Evolutionary conservation across 2,329 filamentous ascomycete genomes (phyloP).

Genomic region (Cladophialophora bantiana): DNA sequence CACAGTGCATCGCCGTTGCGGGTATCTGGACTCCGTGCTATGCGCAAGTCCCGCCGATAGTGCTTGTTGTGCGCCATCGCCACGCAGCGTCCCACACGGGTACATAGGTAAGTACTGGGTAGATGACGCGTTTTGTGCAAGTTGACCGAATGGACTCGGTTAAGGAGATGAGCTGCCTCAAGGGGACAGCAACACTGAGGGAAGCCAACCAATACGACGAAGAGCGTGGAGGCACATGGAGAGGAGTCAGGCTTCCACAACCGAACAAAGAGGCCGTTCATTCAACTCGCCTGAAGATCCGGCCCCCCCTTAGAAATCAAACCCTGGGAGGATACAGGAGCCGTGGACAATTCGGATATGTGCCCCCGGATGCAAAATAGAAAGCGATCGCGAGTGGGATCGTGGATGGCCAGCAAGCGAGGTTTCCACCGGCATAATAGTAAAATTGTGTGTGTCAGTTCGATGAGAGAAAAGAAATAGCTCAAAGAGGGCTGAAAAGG

Average conservation of each 20-base stretch:
- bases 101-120: too few relatives aligned
- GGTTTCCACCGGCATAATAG: neutral
- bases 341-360: slow-evolving; percentile 5
- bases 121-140: slow-evolving; percentile 11
- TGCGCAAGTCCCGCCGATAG: slow-evolving; percentile 3
- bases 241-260: neutral
- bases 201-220: slow-evolving; percentile 9
- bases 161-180: neutral
- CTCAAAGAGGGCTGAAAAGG: slow-evolving; percentile 11
- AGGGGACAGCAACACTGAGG: neutral
- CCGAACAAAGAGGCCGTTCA: neutral
- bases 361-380: neutral
- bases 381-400: slow-evolving; percentile 11
- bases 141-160: slow-evolving; percentile 12
- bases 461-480: slow-evolving; percentile 3
- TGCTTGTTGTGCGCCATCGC: slow-evolving; percentile 10
- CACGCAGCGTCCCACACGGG: neutral
- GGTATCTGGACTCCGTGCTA: slow-evolving; percentile 1
- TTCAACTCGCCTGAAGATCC: neutral
- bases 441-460: neutral
- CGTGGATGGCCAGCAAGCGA: slow-evolving; percentile 4
- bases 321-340: neutral
- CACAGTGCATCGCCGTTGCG: slow-evolving; percentile 14
- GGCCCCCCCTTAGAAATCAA: slow-evolving; percentile 5
- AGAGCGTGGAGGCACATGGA: slow-evolving; percentile 1